Base-by-base conservation (phyloP, 768 basidiomycete species). In the Tulasnella sp. region DNA sequence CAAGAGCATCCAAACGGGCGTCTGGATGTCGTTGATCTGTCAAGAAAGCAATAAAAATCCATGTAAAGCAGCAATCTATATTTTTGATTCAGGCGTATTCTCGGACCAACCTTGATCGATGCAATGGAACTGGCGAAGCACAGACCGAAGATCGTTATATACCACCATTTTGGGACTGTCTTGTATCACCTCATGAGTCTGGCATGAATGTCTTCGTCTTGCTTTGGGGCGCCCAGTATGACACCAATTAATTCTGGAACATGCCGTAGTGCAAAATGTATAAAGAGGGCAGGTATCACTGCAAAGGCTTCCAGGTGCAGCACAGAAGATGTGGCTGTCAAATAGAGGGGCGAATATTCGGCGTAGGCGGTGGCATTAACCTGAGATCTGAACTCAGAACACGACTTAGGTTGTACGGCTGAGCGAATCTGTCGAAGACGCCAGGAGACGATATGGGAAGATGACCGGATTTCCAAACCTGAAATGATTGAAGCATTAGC, bases 11-110 rank as follows among this genome's bases (percentile, higher is more conserved):
- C 86, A 88, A 5, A 87, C 84, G 0, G 87, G 87, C 39, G 97
- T 87, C 48, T 88, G 86, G 0, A 94, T 94, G 0, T 85, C 89
- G 77, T 82, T 86, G 10, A 83, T 81, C 84, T 86, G 80, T 18
- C 84, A 86, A 74, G 35, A 91, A 5, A 2, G 3, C 26, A 29
- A 23, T 23, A n/a, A 1, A 5, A 29, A 57, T 29, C 15, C 26
- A 4, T 29, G 9, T 67, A 6, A 26, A 29, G 9, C 15, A 5
- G 11, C 5, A 6, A 5, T 29, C 32, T 67, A 3, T 16, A 57
- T 20, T 16, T 67, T 51, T 23, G 44, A 18, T 46, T 5, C 11
- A 46, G 77, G 80, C 9, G 39, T 92, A 89, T 70, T 18, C 37
- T 15, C 32, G 20, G 6, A 72, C 83, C n/a, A 42, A 86, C 85